phyloP scores from a whole-genome alignment of 768 basidiomycete species.

The Lactifluus subvellereus region DNA sequence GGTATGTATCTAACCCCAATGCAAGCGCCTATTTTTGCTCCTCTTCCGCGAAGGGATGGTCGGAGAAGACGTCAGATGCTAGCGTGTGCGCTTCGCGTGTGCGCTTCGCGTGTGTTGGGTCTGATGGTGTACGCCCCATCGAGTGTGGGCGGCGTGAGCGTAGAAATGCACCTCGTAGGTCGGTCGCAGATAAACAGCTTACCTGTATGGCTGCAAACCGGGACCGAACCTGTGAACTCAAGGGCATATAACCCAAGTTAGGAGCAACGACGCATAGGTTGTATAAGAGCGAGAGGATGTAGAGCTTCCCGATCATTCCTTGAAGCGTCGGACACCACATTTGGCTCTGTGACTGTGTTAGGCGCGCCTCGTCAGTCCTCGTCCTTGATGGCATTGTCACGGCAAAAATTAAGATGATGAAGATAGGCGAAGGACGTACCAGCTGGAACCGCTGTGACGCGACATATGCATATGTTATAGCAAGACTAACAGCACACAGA shows the following conservation, averaged over 20 bases:
- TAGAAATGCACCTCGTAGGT: background rate
- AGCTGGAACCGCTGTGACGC: background rate
- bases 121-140: background rate
- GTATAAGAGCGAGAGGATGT: slow-evolving; percentile 4
- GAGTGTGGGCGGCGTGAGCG: background rate
- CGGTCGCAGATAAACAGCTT: background rate
- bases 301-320: slow-evolving; percentile 4
- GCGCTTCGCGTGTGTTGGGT: background rate
- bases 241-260: background rate
- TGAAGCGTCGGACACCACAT: slow-evolving; percentile 10
- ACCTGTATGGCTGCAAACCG: background rate
- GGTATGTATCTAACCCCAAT: background rate
- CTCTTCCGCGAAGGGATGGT: background rate
- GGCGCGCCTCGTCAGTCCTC: background rate
- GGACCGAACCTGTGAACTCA: slow-evolving; percentile 16
- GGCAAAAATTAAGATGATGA: too few relatives aligned
- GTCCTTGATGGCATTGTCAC: background rate
- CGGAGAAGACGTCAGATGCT: background rate
- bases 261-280: background rate
- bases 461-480: background rate
- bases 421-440: background rate
- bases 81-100: background rate
- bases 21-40: background rate
- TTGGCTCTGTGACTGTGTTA: background rate
- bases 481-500: background rate